Evolutionary conservation across 306 rosid species (phyloP), one percentile per base, ranked within the genome.

Genomic region (Mimosa pudica): DNA sequence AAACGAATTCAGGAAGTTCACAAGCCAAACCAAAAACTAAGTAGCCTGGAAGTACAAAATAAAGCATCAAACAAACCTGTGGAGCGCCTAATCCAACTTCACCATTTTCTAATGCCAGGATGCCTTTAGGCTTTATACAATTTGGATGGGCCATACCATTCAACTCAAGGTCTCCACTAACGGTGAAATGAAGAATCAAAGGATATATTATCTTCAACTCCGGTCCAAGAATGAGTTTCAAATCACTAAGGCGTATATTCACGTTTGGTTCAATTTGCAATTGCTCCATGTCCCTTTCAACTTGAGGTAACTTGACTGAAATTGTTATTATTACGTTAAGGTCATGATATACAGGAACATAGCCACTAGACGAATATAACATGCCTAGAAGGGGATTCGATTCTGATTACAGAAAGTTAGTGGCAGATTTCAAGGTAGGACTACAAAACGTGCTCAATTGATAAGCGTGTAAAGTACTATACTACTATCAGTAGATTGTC

Each of bases 21-120:
- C 70, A 58, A 71, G 41, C 38, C 71, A 71, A 81, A 80, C 48
- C 38, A 69, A 12, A 75, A 44, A 49, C 20, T 60, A 74, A 76
- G 81, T 65, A 79, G 76, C 66, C 74, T 17, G 45, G 16, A 42
- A 67, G 73, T 66, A 42, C 36, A 70, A 76, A 62, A 76, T 61
- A 70, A 32, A 76, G 44, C 75, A 63, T 47, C 18, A 64, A 80
- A 83, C 88, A 80, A 86, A 91, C 98, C 98, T 92, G 98, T 13
- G 98, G 89, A 41, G 98, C 98, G 54, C 91, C 90, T n/a, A 95
- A 96, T 88, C 91, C 93, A 33, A 95, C 98, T 82, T 92, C 95
- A 55, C 98, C 98, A 80, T 92, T 91, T 81, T 92, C 97, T 71
- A 95, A 91, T 72, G 88, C 81, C 76, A 95, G 84, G 84, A 81